Evolutionary conservation across 495 filamentous ascomycete species (phyloP), one percentile per base, ranked within the genome.

Genomic region (Penicillium turbatum): DNA sequence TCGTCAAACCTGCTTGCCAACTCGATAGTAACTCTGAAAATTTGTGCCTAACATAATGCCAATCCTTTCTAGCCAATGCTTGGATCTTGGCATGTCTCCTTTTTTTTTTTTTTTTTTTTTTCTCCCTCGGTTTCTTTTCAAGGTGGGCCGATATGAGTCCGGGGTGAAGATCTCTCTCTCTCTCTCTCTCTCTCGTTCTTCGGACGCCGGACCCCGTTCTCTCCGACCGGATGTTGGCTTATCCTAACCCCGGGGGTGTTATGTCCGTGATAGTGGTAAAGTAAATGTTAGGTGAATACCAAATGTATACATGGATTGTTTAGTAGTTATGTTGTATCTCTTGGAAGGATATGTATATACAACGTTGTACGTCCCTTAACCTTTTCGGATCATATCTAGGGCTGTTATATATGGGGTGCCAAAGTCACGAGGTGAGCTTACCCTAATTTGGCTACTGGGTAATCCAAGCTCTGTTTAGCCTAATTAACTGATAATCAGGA

Each of bases 121-220:
- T n/a, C n/a, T n/a, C n/a, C n/a, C 21, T 24, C 21, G 4, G 21
- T 9, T 35, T 32, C 1, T 17, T 26, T 15, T 45, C 30, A 8
- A 19, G 7, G 10, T 48, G 50, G 45, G 51, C 51, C 40, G 34
- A 53, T 4, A 21, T 16, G 46, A 36, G 53, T 62, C 61, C 38
- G 61, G 61, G 61, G 61, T 63, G 60, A 46, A 37, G 40, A 17
- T 19, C 29, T n/a, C n/a, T n/a, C n/a, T n/a, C n/a, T n/a, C n/a
- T n/a, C n/a, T n/a, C n/a, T n/a, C n/a, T n/a, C n/a, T n/a, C 17
- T n/a, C 41, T 24, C 21, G 21, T 24, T 24, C 19, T 60, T 60
- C 57, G 57, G 61, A 39, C 36, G 15, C 57, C 61, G 61, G 61
- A 58, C 52, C 43, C 40, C 58, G 51, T 55, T 45, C 19, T 37